Percentiles rank a stretch among this genome's conserved stretches.
Evolutionary conservation across 1,284 basidiomycete species (phyloP).

Genomic region (Cryptococcus depauperatus): DNA sequence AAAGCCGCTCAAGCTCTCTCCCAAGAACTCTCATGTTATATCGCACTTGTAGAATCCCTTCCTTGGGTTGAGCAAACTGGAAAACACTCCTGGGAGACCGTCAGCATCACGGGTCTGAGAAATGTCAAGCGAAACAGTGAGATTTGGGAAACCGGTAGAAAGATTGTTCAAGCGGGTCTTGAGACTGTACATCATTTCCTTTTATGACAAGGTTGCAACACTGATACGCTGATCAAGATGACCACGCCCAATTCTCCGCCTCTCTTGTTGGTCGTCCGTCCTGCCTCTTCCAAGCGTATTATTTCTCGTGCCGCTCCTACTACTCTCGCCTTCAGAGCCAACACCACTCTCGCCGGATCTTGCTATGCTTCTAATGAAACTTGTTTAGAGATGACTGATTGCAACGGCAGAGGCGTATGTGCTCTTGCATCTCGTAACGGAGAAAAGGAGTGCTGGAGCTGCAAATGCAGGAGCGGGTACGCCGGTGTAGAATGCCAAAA

Average conservation of each 20-base stretch:
- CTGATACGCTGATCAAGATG: slow-evolving; percentile 26
- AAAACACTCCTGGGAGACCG: slow-evolving; percentile 35
- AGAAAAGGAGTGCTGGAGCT: slow-evolving; percentile 36
- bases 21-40: slow-evolving; percentile 37
- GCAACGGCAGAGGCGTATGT: slow-evolving; percentile 32
- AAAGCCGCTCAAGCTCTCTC: slow-evolving; percentile 34
- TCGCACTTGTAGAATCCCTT: slow-evolving; percentile 36
- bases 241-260: slow-evolving; percentile 35
- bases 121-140: slow-evolving; percentile 22
- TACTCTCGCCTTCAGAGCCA: slow-evolving; percentile 5
- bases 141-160: slow-evolving; percentile 33
- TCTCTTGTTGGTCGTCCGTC: slow-evolving; percentile 36
- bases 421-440: slow-evolving; percentile 18
- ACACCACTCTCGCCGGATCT: slow-evolving; percentile 14
- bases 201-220: not conserved
- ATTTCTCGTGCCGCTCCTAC: slow-evolving; percentile 7
- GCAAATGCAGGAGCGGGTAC: slow-evolving; percentile 29
- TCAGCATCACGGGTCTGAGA: slow-evolving; percentile 33
- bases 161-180: slow-evolving; percentile 37
- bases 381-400: slow-evolving; percentile 27
- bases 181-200: slow-evolving; percentile 23
- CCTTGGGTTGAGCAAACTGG: slow-evolving; percentile 26
- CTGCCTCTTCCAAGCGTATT: slow-evolving; percentile 6
- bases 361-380: slow-evolving; percentile 33
- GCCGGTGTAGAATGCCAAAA: slow-evolving; percentile 37